Evolutionary conservation across 345 rosid species (phyloP).

Genomic region (Angophora floribunda): DNA sequence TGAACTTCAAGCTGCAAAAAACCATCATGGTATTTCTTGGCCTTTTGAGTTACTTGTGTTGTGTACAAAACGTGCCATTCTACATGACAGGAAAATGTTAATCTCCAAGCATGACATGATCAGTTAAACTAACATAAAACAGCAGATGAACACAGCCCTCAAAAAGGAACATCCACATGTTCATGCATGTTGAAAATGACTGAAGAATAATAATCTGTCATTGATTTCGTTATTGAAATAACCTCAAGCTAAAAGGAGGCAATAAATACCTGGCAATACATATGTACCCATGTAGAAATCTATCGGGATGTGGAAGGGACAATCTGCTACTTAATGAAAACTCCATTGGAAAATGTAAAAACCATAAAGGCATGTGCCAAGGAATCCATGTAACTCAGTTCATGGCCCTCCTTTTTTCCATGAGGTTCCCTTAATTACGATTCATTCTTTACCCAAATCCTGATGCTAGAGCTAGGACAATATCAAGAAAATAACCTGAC

Average conservation of each 20-base stretch:
- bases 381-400: neutral
- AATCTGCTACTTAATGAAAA: neutral
- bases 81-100: neutral
- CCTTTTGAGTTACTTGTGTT: constrained; percentile 38
- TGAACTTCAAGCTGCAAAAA: constrained; percentile 14
- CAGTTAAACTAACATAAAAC: neutral
- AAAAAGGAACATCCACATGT: neutral
- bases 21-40: constrained; percentile 60
- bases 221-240: neutral
- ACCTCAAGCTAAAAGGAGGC: neutral
- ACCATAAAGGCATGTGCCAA: neutral
- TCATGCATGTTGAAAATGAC: neutral
- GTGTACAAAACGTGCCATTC: constrained; percentile 60
- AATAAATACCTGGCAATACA: neutral
- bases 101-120: neutral
- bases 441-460: neutral
- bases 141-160: fast-evolving
- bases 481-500: neutral
- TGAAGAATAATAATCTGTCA: neutral
- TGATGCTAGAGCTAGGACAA: neutral
- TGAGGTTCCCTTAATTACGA: neutral
- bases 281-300: too few relatives aligned
- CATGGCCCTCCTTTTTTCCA: neutral
- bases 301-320: neutral
- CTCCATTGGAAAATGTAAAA: neutral